Evolutionary conservation across 257 asterid species (phyloP).

Genomic region (Fraxinus excelsior): DNA sequence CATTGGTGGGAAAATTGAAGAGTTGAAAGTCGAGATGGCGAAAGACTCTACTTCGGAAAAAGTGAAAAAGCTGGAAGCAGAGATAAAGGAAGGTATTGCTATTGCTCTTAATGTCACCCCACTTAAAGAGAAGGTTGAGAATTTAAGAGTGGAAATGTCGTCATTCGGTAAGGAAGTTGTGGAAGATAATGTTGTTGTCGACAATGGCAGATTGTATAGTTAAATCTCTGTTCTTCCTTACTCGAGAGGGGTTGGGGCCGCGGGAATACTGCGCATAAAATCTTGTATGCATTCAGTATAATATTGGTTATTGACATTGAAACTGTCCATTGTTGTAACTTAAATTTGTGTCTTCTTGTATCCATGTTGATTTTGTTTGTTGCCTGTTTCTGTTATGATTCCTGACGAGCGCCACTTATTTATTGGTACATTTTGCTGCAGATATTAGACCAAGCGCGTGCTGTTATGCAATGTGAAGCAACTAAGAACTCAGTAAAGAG

Average conservation of each 20-base stretch:
- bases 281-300: neutral
- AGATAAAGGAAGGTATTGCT: conserved; percentile 44
- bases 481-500: too few relatives aligned
- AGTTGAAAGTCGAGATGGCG: conserved; percentile 37
- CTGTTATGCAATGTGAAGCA: too few relatives aligned
- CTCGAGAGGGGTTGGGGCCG: neutral
- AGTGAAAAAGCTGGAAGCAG: conserved; percentile 43
- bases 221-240: neutral
- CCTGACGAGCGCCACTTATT: too few relatives aligned
- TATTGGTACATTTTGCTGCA: too few relatives aligned
- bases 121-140: conserved; percentile 46
- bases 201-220: conserved; percentile 41
- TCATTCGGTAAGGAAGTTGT: conserved; percentile 17
- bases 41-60: conserved; percentile 39
- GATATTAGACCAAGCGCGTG: too few relatives aligned
- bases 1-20: conserved; percentile 38
- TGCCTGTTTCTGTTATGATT: neutral
- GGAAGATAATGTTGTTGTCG: conserved; percentile 28
- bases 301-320: conserved; percentile 1
- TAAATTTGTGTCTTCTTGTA: neutral
- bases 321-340: neutral
- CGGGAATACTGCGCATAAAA: neutral
- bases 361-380: neutral
- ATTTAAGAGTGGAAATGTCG: conserved; percentile 28
- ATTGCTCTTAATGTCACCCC: conserved; percentile 42